phyloP scores from a whole-genome alignment of 78 protist genomes.

The Dictyostelium brefeldianum region DNA sequence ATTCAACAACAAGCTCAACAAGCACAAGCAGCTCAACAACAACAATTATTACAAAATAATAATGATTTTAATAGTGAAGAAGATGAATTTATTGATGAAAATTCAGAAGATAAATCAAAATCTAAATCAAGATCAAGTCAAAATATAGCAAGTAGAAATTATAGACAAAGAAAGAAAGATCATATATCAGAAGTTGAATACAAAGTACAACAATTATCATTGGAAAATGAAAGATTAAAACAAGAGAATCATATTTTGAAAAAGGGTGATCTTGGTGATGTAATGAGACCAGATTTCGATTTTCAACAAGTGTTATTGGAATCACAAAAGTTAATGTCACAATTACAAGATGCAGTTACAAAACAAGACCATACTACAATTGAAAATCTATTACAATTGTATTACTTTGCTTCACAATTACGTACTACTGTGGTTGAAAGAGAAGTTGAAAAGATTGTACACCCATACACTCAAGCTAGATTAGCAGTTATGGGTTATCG shows the following conservation, averaged over 20 bases:
- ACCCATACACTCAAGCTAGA: slow-evolving; percentile 79
- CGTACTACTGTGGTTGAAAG: slow-evolving; percentile 64
- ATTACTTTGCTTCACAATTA: slow-evolving; percentile 59
- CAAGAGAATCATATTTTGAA: slow-evolving; percentile 56
- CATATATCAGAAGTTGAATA: slow-evolving; percentile 57
- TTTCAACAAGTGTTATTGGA: slow-evolving; percentile 49
- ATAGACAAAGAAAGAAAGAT: slow-evolving; percentile 78
- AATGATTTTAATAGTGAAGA: slow-evolving; percentile 9
- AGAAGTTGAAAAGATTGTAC: slow-evolving; percentile 75
- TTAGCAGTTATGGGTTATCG: slow-evolving; percentile 61
- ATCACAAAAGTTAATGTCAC: slow-evolving; percentile 26
- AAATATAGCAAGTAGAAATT: slow-evolving; percentile 70
- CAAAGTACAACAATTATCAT: slow-evolving; percentile 34
- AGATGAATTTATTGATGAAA: slow-evolving; percentile 26
- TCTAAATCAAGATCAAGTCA: slow-evolving; percentile 43
- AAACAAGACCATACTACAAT: slow-evolving; percentile 33
- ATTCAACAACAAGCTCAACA: neutral
- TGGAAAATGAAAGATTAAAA: slow-evolving; percentile 61
- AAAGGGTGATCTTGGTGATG: slow-evolving; percentile 65
- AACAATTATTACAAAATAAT: neutral
- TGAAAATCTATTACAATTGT: slow-evolving; percentile 61
- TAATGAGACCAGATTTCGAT: slow-evolving; percentile 64
- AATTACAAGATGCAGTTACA: slow-evolving; percentile 35
- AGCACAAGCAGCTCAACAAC: neutral
- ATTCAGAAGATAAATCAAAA: slow-evolving; percentile 35